Conservation (phyloP, 441 rosid species). For the Melastoma candidum region DNA sequence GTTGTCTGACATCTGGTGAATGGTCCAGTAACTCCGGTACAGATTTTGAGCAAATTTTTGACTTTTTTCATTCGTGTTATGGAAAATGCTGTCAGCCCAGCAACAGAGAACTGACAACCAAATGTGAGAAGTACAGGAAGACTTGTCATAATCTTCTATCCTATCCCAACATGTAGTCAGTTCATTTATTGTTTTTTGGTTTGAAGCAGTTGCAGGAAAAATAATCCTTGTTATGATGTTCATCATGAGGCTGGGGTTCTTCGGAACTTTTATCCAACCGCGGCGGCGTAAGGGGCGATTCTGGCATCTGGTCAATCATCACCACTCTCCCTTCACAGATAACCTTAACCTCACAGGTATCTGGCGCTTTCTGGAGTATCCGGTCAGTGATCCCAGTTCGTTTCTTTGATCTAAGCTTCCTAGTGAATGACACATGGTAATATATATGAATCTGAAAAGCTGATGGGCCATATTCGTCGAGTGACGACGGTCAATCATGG, state of each 20-base stretch:
- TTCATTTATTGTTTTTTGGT: neutral
- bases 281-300: neutral
- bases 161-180: too few species aligned
- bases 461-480: too few species aligned
- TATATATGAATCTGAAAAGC: too few species aligned
- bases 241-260: neutral
- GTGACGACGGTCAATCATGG: neutral
- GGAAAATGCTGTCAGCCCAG: too few species aligned
- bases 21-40: too few species aligned
- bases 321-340: constrained; percentile 10
- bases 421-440: neutral
- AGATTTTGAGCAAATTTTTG: too few species aligned
- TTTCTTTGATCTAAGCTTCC: constrained; percentile 7
- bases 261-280: neutral
- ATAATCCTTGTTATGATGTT: constrained; percentile 4
- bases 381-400: constrained; percentile 6
- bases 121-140: too few species aligned
- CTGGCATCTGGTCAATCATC: neutral
- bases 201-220: constrained; percentile 9
- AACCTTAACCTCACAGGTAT: constrained; percentile 5
- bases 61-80: too few species aligned
- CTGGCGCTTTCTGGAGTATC: constrained; percentile 6
- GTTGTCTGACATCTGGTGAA: too few species aligned
- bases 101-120: too few species aligned
- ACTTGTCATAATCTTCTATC: too few species aligned